A percentile compares a stretch with the other conserved stretches of the same genome.
Conservation (phyloP, 805 yeast species). For the Saccharomycopsis sp. region DNA sequence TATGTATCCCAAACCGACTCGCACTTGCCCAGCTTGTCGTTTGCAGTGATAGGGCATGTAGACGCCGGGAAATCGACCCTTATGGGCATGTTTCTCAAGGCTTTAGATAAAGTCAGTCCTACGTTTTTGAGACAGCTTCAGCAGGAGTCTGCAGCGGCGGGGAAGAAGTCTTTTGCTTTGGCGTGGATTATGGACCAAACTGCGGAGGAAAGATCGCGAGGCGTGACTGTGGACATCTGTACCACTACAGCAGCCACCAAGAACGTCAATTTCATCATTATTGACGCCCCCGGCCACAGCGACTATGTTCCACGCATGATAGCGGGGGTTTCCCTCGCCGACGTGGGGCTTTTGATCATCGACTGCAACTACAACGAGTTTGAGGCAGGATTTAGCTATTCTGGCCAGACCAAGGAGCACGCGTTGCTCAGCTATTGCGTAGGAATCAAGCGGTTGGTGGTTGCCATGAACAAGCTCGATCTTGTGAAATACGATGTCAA, state of each 20-base stretch:
- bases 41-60: conserved; percentile 80
- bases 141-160: conserved; percentile 57
- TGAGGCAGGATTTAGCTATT: conserved; percentile 58
- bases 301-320: conserved; percentile 85
- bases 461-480: conserved; percentile 70
- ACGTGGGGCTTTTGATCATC: conserved; percentile 63
- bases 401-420: conserved; percentile 78
- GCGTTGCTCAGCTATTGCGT: conserved; percentile 58
- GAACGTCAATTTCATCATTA: conserved; percentile 52
- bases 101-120: conserved; percentile 58
- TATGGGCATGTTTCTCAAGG: conserved; percentile 66
- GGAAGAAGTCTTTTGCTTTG: conserved; percentile 73
- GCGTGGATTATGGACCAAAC: conserved; percentile 88
- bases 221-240: conserved; percentile 75
- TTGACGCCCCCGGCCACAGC: conserved; percentile 81
- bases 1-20: conserved; percentile 31
- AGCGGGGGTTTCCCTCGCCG: conserved; percentile 76
- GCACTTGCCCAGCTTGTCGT: conserved; percentile 52
- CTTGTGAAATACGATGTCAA: conserved; percentile 48
- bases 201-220: conserved; percentile 63
- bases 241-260: conserved; percentile 59
- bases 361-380: conserved; percentile 62
- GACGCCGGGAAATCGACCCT: conserved; percentile 82
- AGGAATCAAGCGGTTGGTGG: conserved; percentile 55
- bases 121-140: conserved; percentile 56